Evolutionary conservation across 2,329 filamentous ascomycete species (phyloP), one percentile per base, ranked within the genome.

Genomic region (Ophiobolus disseminans): DNA sequence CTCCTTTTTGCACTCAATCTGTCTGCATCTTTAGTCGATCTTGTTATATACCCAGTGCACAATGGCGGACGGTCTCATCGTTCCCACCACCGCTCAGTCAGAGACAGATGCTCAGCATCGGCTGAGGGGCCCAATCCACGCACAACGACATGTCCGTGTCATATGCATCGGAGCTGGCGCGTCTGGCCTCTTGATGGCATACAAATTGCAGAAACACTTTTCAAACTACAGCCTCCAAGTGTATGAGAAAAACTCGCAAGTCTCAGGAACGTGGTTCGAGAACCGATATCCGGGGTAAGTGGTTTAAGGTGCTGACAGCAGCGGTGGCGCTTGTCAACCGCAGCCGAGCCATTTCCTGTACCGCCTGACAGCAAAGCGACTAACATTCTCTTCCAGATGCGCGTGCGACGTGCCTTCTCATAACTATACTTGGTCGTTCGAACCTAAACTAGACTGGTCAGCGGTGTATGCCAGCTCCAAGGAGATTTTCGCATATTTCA

Each of bases 191-290:
- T 57, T 75, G 28, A 65, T 80, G 57, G 78, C 78, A 13, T 80
- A 80, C 69, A 81, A 81, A 61, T 63, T 80, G 6, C 73, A 74
- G 48, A 69, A 69, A 22, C 72, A 75, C 25, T 78, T 81, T 44
- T 58, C 59, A 9, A 76, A 79, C 50, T 78, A 73, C 61, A 68
- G 57, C 9, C 62, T 73, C 42, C 64, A 64, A 8, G 63, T 80
- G 3, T 81, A 78, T 49, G 79, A 82, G 56, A 80, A 80, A 62
- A 80, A 81, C 50, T 43, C 66, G 1, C 74, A 75, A 32, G 65
- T 81, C 1, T 70, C 72, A 2, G 80, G 80, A 4, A 82, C 80
- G 3, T 82, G 80, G 80, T 79, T 66, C 32, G 80, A 82, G 60
- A 82, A 82, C 61, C 68, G 69, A 53, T 75, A 75, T 52, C 72